Evolutionary conservation across 2,329 filamentous ascomycete species (phyloP), one percentile per base, ranked within the genome.

Genomic region (Byssothecium circinans): DNA sequence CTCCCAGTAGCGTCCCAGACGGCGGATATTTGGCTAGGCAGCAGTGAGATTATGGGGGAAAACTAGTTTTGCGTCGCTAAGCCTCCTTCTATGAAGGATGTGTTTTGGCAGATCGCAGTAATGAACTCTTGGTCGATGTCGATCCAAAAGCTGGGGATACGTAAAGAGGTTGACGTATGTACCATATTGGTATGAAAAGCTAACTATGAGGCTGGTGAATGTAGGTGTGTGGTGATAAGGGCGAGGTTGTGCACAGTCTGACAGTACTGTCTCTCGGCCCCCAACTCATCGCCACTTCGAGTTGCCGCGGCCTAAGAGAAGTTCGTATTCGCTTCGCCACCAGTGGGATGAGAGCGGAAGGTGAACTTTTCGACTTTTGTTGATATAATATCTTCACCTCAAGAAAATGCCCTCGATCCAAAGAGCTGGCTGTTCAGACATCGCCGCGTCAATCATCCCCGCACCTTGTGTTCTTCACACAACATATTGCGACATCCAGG

Each of bases 11-110:
- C 43, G 37, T 22, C 12, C 12, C 12, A 5, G 14, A 41, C 41
- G 41, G 46, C 33, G 37, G 34, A 41, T 14, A 41, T 14, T 14
- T 5, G 29, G 14, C 12, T 19, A 25, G 39, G 40, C 45, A 47
- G 41, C 45, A 23, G 27, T 47, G 25, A 34, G 12, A 14, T 5
- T 32, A 7, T 5, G 23, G 14, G 6, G 10, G 12, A 32, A 5
- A 8, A 32, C 14, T 32, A 8, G 29, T 32, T 6, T 25, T 10
- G 10, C 23, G 23, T 10, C 23, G 23, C 23, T 25, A 10, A 25
- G 23, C 23, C 23, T 6, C 23, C 23, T 25, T 25, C 6, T n/a
- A n/a, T n/a, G n/a, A n/a, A n/a, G n/a, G n/a, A n/a, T n/a, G n/a
- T n/a, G n/a, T n/a, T n/a, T n/a, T n/a, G n/a, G n/a, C n/a, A n/a